phyloP scores from a whole-genome alignment of 768 basidiomycete genomes.

The Suillus lakei region DNA sequence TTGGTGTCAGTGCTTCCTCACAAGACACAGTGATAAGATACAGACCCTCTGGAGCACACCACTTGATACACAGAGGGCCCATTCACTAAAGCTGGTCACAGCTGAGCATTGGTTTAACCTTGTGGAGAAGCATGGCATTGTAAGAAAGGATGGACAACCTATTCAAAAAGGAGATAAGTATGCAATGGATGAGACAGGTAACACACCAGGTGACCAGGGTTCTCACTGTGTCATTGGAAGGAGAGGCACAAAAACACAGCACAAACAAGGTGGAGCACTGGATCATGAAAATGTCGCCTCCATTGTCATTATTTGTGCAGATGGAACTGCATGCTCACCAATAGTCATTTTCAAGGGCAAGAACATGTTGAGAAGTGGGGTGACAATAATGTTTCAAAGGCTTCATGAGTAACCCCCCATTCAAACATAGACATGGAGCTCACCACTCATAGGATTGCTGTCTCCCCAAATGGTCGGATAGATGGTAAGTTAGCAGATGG shows the following conservation, averaged over 20 bases:
- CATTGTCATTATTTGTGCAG: slow-evolving; percentile 38
- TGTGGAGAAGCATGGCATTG: slow-evolving; percentile 30
- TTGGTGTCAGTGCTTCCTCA: slow-evolving; percentile 36
- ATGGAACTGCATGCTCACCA: slow-evolving; percentile 40
- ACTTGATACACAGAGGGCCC: slow-evolving; percentile 36
- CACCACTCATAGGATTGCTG: slow-evolving; percentile 13
- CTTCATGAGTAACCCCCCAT: slow-evolving; percentile 30
- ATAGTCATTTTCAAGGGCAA: slow-evolving; percentile 45
- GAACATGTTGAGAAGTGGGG: slow-evolving; percentile 35
- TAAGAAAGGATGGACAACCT: neutral
- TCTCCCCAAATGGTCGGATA: slow-evolving; percentile 28
- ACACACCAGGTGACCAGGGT: slow-evolving; percentile 6
- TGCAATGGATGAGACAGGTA: slow-evolving; percentile 41
- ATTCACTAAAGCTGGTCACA: slow-evolving; percentile 31
- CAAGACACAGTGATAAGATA: slow-evolving; percentile 30
- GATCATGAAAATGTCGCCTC: slow-evolving; percentile 37
- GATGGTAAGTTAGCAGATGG: slow-evolving; percentile 29
- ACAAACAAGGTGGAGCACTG: slow-evolving; percentile 35
- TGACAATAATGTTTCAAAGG: slow-evolving; percentile 40
- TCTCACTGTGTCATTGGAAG: slow-evolving; percentile 16
- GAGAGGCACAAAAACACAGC: slow-evolving; percentile 31
- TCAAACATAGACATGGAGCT: neutral
- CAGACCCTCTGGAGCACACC: slow-evolving; percentile 39
- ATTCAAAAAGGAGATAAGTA: slow-evolving; percentile 23
- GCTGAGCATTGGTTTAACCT: slow-evolving; percentile 39